Base-by-base conservation (phyloP, 2,329 filamentous ascomycete species). In the Curvularia verruculosa region DNA sequence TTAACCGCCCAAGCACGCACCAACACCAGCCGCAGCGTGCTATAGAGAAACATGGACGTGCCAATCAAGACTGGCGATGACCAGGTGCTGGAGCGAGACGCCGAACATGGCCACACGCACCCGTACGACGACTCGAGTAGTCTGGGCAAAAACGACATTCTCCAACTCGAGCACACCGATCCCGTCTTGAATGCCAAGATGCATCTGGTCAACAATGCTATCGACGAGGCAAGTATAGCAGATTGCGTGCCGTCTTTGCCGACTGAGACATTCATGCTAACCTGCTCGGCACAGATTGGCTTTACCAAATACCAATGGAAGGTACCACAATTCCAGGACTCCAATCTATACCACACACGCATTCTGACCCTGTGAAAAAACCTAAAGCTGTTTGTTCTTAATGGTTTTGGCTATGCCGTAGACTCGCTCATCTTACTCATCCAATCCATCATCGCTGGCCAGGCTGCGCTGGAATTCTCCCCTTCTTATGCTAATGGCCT, bases 141-240 rank as follows among this genome's bases (percentile, higher is more conserved):
- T 26, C 3, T 69, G 18, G 60, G 54, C 24, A 78, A 78, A 51
- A 75, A 72, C 40, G 86, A 89, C 64, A 74, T 89, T 23, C 78
- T 89, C 13, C 80, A 78, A 4, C 74, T 81, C 52, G 83, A 88
- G 71, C 80, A 84, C 65, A 75, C 84, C 26, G 87, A 89, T 67
- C 84, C 85, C 4, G 85, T 83, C 1, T 75, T 89, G 43, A 84
- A 85, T 64, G 82, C 82, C 39, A 89, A 90, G 72, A 90, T 89
- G 86, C 82, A 87, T 64, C 78, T 90, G 26, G 83, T 90, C 58
- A 90, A 90, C 69, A 83, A 90, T 72, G 60, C 63, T 5, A 65
- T 65, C n/a, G 60, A 60, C 23, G 50, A 60, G 49, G 50, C 46
- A 34, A 52, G 40, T 36, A 41, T 5, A 29, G 29, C 8, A 43